Evolutionary conservation across 2,329 filamentous ascomycete species (phyloP).

Genomic region (Stemphylium vesicarium): DNA sequence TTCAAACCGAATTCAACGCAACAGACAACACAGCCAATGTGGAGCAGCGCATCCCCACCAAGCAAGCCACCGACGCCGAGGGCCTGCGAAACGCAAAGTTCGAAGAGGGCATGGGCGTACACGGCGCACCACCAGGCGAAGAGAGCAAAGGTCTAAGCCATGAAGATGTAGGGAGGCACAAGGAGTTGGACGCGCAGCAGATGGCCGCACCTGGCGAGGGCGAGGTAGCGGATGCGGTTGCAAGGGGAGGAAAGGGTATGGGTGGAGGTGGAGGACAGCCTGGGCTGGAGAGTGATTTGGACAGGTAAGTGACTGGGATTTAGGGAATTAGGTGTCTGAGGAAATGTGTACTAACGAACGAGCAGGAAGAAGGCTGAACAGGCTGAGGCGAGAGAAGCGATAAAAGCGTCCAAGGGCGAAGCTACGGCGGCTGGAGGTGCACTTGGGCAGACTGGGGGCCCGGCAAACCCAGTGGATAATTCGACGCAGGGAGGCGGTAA

Average conservation of each 20-base stretch:
- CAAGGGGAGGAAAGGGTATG: slow-evolving; percentile 33
- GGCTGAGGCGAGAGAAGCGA: slow-evolving; percentile 48
- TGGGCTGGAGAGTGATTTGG: slow-evolving; percentile 54
- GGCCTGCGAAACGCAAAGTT: slow-evolving; percentile 47
- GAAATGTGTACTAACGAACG: slow-evolving; percentile 9
- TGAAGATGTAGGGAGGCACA: slow-evolving; percentile 52
- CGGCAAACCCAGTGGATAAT: slow-evolving; percentile 47
- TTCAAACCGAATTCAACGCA: slow-evolving; percentile 44
- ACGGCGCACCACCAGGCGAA: slow-evolving; percentile 53
- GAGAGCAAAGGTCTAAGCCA: slow-evolving; percentile 49
- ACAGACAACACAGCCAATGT: slow-evolving; percentile 32
- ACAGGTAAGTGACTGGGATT: slow-evolving; percentile 38
- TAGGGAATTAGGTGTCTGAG: slow-evolving; percentile 12
- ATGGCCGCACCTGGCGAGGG: slow-evolving; percentile 58
- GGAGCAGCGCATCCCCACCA: slow-evolving; percentile 49
- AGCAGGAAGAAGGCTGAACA: slow-evolving; percentile 59
- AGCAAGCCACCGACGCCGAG: slow-evolving; percentile 46
- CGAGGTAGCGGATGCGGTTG: slow-evolving; percentile 52
- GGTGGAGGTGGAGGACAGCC: slow-evolving; percentile 47
- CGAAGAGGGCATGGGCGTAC: slow-evolving; percentile 46
- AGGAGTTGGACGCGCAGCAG: slow-evolving; percentile 57
- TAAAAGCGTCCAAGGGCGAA: slow-evolving; percentile 49
- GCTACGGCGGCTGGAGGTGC: slow-evolving; percentile 51
- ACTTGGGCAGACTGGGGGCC: slow-evolving; percentile 55
- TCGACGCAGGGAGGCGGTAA: slow-evolving; percentile 14